Evolutionary conservation across 192 early-diverging fungal species (phyloP).

Genomic region (Endogone sp.): DNA sequence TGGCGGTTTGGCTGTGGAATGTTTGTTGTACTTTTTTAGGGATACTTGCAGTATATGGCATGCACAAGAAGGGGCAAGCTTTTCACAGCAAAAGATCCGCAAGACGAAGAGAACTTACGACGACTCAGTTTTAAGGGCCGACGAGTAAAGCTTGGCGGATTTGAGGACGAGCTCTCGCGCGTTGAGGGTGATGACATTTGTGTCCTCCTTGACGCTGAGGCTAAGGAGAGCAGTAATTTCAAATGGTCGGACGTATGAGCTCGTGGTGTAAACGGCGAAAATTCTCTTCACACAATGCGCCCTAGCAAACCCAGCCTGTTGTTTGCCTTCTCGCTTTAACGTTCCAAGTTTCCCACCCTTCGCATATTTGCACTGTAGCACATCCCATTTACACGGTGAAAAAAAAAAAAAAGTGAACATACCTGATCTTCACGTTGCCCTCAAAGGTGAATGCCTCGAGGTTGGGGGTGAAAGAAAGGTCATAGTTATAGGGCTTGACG

Average conservation of each 20-base stretch:
- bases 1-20: neutral
- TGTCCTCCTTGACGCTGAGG: constrained; percentile 57
- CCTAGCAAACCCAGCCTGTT: too few relatives aligned
- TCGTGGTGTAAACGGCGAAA: too few relatives aligned
- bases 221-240: constrained; percentile 12
- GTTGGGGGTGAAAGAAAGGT: constrained; percentile 74
- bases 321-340: neutral
- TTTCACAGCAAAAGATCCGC: neutral
- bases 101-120: constrained; percentile 24
- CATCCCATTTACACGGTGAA: neutral
- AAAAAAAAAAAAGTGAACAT: constrained; percentile 13
- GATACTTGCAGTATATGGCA: neutral
- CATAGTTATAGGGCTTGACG: constrained; percentile 82
- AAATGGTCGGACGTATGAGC: too few relatives aligned
- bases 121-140: constrained; percentile 49
- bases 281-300: neutral
- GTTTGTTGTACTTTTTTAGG: neutral
- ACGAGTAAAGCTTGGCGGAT: constrained; percentile 41
- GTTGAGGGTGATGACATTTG: constrained; percentile 64
- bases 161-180: constrained; percentile 61
- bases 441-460: constrained; percentile 75
- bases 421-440: constrained; percentile 75
- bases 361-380: too few relatives aligned
- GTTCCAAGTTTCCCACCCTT: too few relatives aligned
- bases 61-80: neutral